These are phyloP conservation scores for Euphorbia corollata DNA, from an alignment of 441 rosid species.

Conservation along the genomic window DNA sequence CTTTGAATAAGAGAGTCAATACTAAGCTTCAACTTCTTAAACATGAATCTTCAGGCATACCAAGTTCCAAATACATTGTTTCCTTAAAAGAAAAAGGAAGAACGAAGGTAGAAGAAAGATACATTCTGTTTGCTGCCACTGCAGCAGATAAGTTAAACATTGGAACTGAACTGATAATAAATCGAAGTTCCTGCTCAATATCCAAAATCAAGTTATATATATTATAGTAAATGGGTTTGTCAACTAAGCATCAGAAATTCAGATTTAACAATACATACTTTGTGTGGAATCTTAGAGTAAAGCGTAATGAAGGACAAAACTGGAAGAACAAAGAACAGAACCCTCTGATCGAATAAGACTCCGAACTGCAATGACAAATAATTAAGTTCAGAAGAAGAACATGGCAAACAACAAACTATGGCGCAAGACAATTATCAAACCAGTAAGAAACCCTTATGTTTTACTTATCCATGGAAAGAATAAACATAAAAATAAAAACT, in stretches of 20 bases:
- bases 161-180: conserved; percentile 84
- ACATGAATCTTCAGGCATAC: neutral
- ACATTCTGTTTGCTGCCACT: conserved; percentile 82
- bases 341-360: conserved; percentile 65
- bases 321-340: conserved; percentile 52
- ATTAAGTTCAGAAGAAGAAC: neutral
- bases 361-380: conserved; percentile 60
- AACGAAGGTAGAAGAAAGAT: conserved; percentile 17
- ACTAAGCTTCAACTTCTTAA: neutral
- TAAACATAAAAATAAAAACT: neutral
- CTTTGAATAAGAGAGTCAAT: neutral
- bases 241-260: conserved; percentile 20
- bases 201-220: conserved; percentile 12
- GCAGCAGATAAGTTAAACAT: conserved; percentile 92
- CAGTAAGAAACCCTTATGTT: conserved; percentile 1
- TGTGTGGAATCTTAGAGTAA: conserved; percentile 96
- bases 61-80: neutral
- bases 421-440: neutral
- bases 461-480: conserved; percentile 11
- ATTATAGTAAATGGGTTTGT: conserved; percentile 10
- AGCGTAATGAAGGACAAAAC: conserved; percentile 62
- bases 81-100: conserved; percentile 4
- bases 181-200: conserved; percentile 79
- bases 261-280: conserved; percentile 41
- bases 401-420: neutral